These are phyloP conservation scores for Phylloporus gajari DNA, from an alignment of 1,284 basidiomycete species.

Conservation along the genomic window DNA sequence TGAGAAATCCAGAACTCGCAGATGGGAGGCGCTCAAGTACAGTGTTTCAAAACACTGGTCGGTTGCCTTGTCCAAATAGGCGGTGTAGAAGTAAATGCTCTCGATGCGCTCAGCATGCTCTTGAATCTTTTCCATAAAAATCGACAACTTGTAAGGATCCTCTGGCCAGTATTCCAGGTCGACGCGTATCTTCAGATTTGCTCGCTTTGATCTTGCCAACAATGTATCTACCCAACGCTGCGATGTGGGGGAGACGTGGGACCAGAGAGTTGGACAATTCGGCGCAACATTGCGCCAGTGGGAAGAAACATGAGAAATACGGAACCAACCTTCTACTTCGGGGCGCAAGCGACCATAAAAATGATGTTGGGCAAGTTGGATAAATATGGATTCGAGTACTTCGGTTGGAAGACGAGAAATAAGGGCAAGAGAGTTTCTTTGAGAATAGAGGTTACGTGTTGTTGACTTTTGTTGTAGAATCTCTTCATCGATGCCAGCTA, in stretches of 20 bases:
- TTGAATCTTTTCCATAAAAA: too few relatives aligned
- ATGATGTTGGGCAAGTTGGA: background rate
- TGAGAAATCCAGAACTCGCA: background rate
- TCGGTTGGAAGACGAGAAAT: constrained; percentile 37
- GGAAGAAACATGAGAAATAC: background rate
- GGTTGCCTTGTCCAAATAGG: background rate
- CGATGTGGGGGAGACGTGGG: background rate
- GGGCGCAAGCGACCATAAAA: too few relatives aligned
- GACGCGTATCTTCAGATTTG: too few relatives aligned
- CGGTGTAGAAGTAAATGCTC: background rate
- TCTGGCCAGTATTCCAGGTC: too few relatives aligned
- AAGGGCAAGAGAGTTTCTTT: constrained; percentile 38
- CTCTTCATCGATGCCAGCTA: background rate
- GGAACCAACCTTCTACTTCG: background rate
- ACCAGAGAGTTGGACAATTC: constrained; percentile 1
- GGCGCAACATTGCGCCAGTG: background rate
- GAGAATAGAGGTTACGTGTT: constrained; percentile 21
- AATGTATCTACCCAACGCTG: background rate
- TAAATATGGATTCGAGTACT: constrained; percentile 3
- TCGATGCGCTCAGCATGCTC: constrained; percentile 1
- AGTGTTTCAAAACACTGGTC: background rate
- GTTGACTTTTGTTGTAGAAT: background rate
- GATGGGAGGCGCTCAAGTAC: background rate
- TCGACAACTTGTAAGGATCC: background rate
- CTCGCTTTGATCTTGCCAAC: background rate